Evolutionary conservation across 139 green algal genomes (phyloP), one percentile per base, ranked within the genome.

Genomic region (Picochlorum sp.): DNA sequence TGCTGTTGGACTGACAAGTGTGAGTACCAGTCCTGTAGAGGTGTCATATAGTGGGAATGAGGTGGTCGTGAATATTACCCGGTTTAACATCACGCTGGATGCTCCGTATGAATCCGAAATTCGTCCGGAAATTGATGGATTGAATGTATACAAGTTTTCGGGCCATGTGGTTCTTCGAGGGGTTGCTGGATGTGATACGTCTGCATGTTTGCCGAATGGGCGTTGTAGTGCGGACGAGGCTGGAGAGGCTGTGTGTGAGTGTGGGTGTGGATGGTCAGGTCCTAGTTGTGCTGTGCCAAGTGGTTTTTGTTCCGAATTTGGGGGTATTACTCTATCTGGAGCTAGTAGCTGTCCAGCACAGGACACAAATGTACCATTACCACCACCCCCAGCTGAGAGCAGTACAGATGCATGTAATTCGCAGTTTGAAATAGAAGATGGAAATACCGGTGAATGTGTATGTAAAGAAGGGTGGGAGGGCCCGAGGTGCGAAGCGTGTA

Each of bases 401-500:
- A 21, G 11, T 2, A 44, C 34, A 16, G 65, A 18, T 79, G 76
- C 59, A 51, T 62, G 38, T 66, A 56, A 59, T 30, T 18, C n/a
- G 2, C n/a, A 32, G 15, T 52, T 51, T 32, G 71, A 79, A 71
- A 11, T 50, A 37, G 56, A 50, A 20, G 62, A 70, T 32, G 15
- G 59, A 14, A n/a, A 38, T 8, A 65, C 60, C 6, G 58, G 56
- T 24, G 16, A n/a, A 4, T 73, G 73, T 63, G 50, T 69, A 10
- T 77, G 76, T 21, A 10, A 26, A 14, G 41, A 56, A 13, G 79
- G 67, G 23, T 85, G 66, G 64, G 34, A 21, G 15, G 80, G 80
- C 9, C 58, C 61, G 11, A 47, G 41, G 32, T 86, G 80, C 64
- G 62, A 73, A 18, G 32, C 67, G 13, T 86, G 80, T 58, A 34